These are phyloP conservation scores for Nymphaea thermarum DNA, from an alignment of 164 flowering plant genomes.

Conservation along the genomic window DNA sequence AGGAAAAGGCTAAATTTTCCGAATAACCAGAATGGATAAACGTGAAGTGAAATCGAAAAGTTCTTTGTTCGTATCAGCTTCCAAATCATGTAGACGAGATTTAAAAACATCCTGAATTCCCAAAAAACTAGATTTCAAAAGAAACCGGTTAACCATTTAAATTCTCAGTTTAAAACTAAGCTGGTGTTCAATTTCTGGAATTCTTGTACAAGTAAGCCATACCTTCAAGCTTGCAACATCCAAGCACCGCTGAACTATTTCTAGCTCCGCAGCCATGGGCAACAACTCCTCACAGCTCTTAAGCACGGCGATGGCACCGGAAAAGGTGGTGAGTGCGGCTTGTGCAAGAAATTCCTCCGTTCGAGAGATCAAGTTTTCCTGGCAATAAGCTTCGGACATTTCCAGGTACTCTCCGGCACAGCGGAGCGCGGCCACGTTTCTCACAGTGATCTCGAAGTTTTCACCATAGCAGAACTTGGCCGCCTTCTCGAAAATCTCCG, in stretches of 20 bases:
- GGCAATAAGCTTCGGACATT: constrained; percentile 73
- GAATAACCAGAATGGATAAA: too few species aligned
- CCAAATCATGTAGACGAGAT: background rate
- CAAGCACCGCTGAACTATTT: constrained; percentile 55
- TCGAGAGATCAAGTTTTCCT: constrained; percentile 52
- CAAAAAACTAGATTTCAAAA: background rate
- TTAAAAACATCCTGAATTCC: background rate
- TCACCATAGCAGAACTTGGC: constrained; percentile 92
- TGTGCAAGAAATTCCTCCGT: constrained; percentile 70
- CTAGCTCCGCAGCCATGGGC: constrained; percentile 58
- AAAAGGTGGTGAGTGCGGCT: constrained; percentile 53
- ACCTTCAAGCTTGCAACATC: constrained; percentile 60
- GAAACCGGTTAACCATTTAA: too few species aligned
- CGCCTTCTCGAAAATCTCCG: constrained; percentile 78
- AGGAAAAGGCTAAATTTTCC: too few species aligned
- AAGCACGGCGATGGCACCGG: constrained; percentile 61
- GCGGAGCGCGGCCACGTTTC: constrained; percentile 71
- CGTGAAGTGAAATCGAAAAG: too few species aligned
- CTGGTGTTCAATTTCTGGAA: background rate
- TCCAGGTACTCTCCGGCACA: constrained; percentile 86
- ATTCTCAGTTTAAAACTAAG: background rate
- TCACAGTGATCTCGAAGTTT: constrained; percentile 79
- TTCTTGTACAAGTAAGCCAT: background rate
- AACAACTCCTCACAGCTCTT: constrained; percentile 63
- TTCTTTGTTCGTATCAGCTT: background rate